These are phyloP conservation scores for Abortiporus biennis DNA, from an alignment of 1,284 basidiomycete species.

Conservation along the genomic window DNA sequence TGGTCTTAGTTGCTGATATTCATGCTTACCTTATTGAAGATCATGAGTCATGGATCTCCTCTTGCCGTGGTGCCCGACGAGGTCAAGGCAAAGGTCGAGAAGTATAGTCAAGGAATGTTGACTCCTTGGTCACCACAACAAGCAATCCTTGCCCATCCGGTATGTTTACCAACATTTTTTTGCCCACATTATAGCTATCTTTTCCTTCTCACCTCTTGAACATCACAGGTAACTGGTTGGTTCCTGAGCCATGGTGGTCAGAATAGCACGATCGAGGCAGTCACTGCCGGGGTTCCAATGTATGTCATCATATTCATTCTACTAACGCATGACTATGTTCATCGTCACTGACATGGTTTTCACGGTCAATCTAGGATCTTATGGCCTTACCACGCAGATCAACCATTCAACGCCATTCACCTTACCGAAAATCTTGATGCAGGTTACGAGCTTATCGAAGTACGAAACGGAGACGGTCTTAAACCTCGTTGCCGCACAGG, in stretches of 20 bases:
- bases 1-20: background rate
- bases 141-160: constrained; percentile 4
- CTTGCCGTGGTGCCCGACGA: constrained; percentile 5
- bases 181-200: too few species aligned
- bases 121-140: constrained; percentile 2
- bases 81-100: constrained; percentile 2
- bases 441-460: constrained; percentile 20
- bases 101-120: constrained; percentile 1
- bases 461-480: constrained; percentile 15
- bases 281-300: constrained; percentile 4
- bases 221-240: constrained; percentile 7
- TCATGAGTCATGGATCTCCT: constrained; percentile 16
- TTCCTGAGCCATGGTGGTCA: constrained; percentile 8
- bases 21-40: constrained; percentile 8
- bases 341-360: background rate
- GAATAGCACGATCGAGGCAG: constrained; percentile 7
- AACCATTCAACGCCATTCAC: constrained; percentile 17
- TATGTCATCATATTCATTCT: background rate
- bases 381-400: constrained; percentile 19
- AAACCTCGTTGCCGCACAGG: constrained; percentile 14
- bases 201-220: background rate
- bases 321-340: background rate
- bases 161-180: too few species aligned
- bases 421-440: constrained; percentile 14
- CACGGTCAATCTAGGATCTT: constrained; percentile 12